These are phyloP conservation scores for Pinus tabuliformis DNA, from an alignment of 75 land plant genomes.

Conservation along the genomic window DNA sequence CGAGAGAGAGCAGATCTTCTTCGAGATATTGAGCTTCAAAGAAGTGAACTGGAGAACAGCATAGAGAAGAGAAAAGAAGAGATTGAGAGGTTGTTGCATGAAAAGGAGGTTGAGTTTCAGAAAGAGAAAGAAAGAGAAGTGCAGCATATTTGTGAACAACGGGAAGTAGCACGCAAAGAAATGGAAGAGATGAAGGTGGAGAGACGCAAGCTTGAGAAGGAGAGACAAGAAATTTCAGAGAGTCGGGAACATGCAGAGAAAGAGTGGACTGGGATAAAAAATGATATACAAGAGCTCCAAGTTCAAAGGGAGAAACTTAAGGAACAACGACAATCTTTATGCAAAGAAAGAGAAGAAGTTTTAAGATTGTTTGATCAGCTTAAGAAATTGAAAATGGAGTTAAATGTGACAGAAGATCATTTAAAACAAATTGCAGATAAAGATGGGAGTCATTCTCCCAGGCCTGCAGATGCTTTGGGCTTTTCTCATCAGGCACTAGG, in stretches of 20 bases:
- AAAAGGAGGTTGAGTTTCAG: slow-evolving; percentile 34
- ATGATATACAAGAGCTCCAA: slow-evolving; percentile 73
- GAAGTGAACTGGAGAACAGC: slow-evolving; percentile 54
- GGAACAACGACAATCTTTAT: slow-evolving; percentile 60
- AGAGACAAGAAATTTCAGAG: slow-evolving; percentile 36
- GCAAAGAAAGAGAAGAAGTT: slow-evolving; percentile 44
- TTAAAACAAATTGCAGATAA: slow-evolving; percentile 1
- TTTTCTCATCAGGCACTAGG: neutral
- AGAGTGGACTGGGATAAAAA: slow-evolving; percentile 59
- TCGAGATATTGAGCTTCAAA: slow-evolving; percentile 56
- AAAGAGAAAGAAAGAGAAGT: slow-evolving; percentile 49
- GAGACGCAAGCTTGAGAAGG: slow-evolving; percentile 45
- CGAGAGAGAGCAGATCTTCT: slow-evolving; percentile 56
- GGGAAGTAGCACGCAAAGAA: slow-evolving; percentile 35
- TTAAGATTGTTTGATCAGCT: slow-evolving; percentile 52
- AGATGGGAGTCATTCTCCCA: neutral
- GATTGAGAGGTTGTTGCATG: slow-evolving; percentile 46
- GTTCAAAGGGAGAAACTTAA: slow-evolving; percentile 62
- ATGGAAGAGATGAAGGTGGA: slow-evolving; percentile 56
- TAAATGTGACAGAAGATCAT: neutral
- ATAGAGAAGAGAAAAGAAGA: slow-evolving; percentile 49
- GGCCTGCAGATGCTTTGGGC: slow-evolving; percentile 2
- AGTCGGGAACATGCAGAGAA: slow-evolving; percentile 44
- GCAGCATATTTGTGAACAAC: slow-evolving; percentile 30
- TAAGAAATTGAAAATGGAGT: slow-evolving; percentile 17